Evolutionary conservation across 192 early-diverging fungal species (phyloP).

Genomic region (Rhizophagus clarus): DNA sequence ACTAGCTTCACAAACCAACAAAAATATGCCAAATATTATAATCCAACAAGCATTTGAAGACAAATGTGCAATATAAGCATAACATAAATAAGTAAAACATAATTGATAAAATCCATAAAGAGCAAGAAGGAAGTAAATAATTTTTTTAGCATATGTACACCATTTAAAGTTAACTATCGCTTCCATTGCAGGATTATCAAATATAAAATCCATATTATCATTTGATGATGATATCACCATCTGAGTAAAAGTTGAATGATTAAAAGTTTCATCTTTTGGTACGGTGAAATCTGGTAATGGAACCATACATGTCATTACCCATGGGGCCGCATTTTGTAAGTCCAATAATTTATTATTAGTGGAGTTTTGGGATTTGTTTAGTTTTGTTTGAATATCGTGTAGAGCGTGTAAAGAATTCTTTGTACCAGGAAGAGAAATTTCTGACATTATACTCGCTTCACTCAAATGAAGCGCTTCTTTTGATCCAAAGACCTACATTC

Average conservation of each 20-base stretch:
- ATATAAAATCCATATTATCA: background rate
- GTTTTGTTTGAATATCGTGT: too few species aligned
- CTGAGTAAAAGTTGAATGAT: too few species aligned
- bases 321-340: background rate
- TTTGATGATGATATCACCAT: background rate
- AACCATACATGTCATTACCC: background rate
- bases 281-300: slow-evolving; percentile 3
- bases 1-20: too few species aligned
- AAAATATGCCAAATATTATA: background rate
- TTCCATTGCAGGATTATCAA: slow-evolving; percentile 3
- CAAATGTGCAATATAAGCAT: too few species aligned
- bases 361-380: too few species aligned
- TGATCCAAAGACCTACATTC: background rate
- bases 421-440: background rate
- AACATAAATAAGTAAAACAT: too few species aligned
- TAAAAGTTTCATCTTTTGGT: background rate
- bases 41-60: background rate
- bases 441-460: background rate
- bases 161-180: background rate
- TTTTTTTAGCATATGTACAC: background rate
- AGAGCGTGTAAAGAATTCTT: background rate
- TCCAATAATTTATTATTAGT: background rate
- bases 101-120: too few species aligned
- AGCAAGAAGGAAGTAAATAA: too few species aligned
- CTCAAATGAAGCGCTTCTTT: background rate